Conservation (phyloP, 345 rosid species). For the Nephelium lappaceum region DNA sequence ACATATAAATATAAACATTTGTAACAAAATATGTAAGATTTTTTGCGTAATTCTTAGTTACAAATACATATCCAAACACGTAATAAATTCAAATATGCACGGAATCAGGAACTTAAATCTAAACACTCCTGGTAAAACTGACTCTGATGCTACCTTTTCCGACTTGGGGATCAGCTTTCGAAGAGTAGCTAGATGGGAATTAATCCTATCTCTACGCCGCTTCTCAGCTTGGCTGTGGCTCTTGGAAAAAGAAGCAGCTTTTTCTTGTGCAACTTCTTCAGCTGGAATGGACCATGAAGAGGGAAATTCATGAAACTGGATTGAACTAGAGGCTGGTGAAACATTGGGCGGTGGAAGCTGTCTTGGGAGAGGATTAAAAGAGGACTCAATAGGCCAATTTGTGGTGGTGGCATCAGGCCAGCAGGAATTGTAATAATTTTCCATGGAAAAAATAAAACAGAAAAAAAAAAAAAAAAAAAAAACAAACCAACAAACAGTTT, state of each 20-base stretch:
- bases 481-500: no score
- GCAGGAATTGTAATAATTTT: conserved; percentile 18
- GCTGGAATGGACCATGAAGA: conserved; percentile 28
- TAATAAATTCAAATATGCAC: no score
- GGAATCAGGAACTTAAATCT: neutral
- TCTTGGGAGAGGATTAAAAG: conserved; percentile 25
- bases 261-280: conserved; percentile 39
- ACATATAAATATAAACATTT: neutral
- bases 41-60: no score
- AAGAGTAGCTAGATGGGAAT: conserved; percentile 76
- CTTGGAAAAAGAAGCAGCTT: conserved; percentile 39
- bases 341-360: conserved; percentile 8
- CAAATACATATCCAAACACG: neutral
- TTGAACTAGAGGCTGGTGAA: conserved; percentile 15
- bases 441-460: conserved; percentile 24
- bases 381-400: conserved; percentile 28
- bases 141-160: conserved; percentile 61
- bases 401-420: neutral
- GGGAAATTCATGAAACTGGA: conserved; percentile 24
- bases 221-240: conserved; percentile 94
- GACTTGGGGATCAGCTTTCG: conserved; percentile 86
- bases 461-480: neutral
- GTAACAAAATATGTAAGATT: no score
- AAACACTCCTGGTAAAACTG: neutral
- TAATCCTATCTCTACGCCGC: conserved; percentile 85